These are phyloP conservation scores for Zymoseptoria brevis DNA, from an alignment of 2,329 filamentous ascomycete species.

Conservation along the genomic window DNA sequence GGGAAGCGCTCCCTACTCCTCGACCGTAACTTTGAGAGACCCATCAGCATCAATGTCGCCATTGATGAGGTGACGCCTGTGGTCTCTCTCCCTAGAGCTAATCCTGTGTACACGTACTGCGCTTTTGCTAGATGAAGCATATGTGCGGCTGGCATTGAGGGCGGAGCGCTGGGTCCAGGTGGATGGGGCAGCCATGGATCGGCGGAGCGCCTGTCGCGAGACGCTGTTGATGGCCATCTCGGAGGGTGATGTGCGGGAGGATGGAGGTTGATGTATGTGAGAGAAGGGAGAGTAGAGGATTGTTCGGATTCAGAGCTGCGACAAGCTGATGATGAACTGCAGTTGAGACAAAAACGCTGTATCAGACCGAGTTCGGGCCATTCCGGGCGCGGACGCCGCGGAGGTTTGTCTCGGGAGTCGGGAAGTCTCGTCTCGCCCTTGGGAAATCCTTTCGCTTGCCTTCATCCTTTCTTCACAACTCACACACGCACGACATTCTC, in stretches of 20 bases:
- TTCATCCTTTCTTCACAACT: background rate
- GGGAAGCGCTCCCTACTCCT: background rate
- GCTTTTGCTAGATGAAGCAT: slow-evolving; percentile 87
- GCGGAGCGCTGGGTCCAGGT: slow-evolving; percentile 50
- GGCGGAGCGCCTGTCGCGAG: slow-evolving; percentile 67
- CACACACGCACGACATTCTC: background rate
- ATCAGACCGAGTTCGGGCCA: background rate
- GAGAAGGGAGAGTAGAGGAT: slow-evolving; percentile 6
- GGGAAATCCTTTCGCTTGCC: background rate
- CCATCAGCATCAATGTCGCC: no score
- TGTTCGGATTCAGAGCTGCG: background rate
- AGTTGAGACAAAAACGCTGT: background rate
- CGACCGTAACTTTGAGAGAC: background rate
- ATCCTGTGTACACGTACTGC: slow-evolving; percentile 53
- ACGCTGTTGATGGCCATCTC: slow-evolving; percentile 28
- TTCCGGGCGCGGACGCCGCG: no score
- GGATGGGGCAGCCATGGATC: slow-evolving; percentile 61
- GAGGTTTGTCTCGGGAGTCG: no score
- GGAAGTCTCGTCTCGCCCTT: background rate
- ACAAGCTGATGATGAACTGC: background rate
- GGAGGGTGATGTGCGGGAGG: slow-evolving; percentile 14
- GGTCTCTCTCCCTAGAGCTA: background rate
- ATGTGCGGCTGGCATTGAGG: slow-evolving; percentile 80
- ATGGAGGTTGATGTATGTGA: slow-evolving; percentile 3
- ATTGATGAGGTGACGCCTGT: background rate